phyloP scores from a whole-genome alignment of 2,329 filamentous ascomycete species.

The Helotiales sp. region DNA sequence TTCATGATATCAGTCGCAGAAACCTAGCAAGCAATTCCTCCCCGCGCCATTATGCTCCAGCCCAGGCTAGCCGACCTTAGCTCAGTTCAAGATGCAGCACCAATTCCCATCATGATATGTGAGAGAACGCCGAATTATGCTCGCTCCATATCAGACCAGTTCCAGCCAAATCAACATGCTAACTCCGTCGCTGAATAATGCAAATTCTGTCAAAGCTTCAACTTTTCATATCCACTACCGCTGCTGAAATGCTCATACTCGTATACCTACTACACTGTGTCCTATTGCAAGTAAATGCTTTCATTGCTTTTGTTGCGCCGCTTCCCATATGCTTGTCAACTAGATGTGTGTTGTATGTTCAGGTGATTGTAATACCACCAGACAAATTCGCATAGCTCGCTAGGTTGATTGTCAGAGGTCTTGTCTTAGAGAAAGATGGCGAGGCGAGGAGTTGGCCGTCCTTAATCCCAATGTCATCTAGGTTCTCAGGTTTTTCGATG shows the following conservation, averaged over 20 bases:
- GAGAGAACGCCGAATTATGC: conserved; percentile 11
- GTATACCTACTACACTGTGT: neutral
- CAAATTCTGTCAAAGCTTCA: neutral
- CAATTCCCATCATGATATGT: neutral
- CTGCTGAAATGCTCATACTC: neutral
- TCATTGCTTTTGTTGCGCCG: no score
- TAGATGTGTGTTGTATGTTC: no score
- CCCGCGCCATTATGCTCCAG: conserved; percentile 2
- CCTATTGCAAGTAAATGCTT: neutral
- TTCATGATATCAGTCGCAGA: no score
- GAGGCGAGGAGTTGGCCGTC: conserved; percentile 48
- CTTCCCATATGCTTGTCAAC: no score
- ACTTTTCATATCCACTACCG: neutral
- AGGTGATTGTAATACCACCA: conserved; percentile 31
- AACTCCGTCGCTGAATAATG: conserved; percentile 1
- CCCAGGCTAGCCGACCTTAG: neutral
- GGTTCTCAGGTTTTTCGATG: conserved; percentile 62
- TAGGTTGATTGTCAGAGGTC: conserved; percentile 32
- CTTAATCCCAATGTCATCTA: conserved; percentile 60
- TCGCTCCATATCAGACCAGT: neutral
- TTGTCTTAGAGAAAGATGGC: conserved; percentile 27
- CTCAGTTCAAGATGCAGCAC: neutral
- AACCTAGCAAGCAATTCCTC: neutral
- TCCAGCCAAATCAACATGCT: conserved; percentile 2
- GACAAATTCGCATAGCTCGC: conserved; percentile 29